Conservation (phyloP, 2,329 filamentous ascomycete genomes). For the Westerdykella sp. region DNA sequence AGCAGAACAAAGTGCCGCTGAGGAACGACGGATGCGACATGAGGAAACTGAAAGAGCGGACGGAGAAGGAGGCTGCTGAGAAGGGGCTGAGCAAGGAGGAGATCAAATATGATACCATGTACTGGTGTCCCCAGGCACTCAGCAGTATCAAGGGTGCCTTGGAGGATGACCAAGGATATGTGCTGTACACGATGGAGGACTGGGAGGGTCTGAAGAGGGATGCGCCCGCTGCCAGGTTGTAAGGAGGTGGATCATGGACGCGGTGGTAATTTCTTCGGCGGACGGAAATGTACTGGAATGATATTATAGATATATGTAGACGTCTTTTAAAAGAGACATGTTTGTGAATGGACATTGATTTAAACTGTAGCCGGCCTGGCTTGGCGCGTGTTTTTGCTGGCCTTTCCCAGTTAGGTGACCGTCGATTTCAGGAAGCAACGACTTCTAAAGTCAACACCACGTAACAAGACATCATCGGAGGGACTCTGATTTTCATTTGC, state of each 20-base stretch:
- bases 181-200: slow-evolving; percentile 53
- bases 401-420: too few relatives aligned
- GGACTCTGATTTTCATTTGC: too few relatives aligned
- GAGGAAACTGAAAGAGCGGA: slow-evolving; percentile 38
- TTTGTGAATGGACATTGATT: too few relatives aligned
- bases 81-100: slow-evolving; percentile 30
- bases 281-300: too few relatives aligned
- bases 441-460: too few relatives aligned
- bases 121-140: slow-evolving; percentile 43
- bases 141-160: slow-evolving; percentile 25
- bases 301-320: too few relatives aligned
- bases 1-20: slow-evolving; percentile 70
- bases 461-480: too few relatives aligned
- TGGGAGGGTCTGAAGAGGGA: slow-evolving; percentile 50
- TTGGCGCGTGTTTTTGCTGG: too few relatives aligned
- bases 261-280: too few relatives aligned
- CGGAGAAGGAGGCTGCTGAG: slow-evolving; percentile 33
- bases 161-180: slow-evolving; percentile 46
- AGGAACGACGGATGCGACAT: slow-evolving; percentile 62
- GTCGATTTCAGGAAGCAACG: too few relatives aligned
- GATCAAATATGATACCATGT: slow-evolving; percentile 40
- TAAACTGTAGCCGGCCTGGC: too few relatives aligned
- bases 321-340: too few relatives aligned
- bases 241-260: slow-evolving; percentile 1
- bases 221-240: slow-evolving; percentile 40